Evolutionary conservation across 805 yeast genomes (phyloP), one percentile per base, ranked within the genome.

Genomic region (Wickerhamomyces tratensis): DNA sequence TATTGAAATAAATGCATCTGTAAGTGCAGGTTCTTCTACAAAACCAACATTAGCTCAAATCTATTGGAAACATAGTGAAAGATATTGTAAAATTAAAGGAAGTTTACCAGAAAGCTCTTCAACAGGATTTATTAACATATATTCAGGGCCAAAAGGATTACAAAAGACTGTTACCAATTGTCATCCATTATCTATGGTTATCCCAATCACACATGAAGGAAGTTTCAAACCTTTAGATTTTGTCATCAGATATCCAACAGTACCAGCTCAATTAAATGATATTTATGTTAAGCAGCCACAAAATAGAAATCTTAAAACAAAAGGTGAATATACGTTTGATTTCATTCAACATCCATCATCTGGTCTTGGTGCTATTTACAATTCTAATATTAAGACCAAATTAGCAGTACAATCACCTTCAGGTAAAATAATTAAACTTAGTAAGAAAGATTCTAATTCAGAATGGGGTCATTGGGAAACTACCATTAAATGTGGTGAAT

Each of bases 261-360:
- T 83, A 14, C 79, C 74, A 46, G 73, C 82, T 29, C 78, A 75
- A 53, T 69, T 71, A 37, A 77, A 80, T 46, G 98, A 91, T 58
- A 60, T 87, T 39, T 93, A 91, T 60, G 74, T 93, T 44, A 71
- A 77, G 42, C 86, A 83, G 49, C 98, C 98, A 2, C 98, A 91
- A 59, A 75, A 81, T 47, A 74, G 72, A 50, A 69, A 73, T 44
- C 62, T 93, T 39, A 63, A 71, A 8, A 64, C 63, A 15, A 76
- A 76, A 20, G 77, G 75, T 43, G 71, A 77, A 7, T 86, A 86
- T 53, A 72, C 67, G 40, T 89, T 91, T 57, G 74, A 70, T 44
- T 61, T 86, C 33, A 60, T 69, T 13, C 86, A 80, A 52, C 76
- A 77, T 47, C 59, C 59, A 13, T 49, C 58, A 2, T 47, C 41